Base-by-base conservation (phyloP, 345 rosid species). In the Firmiana major region DNA sequence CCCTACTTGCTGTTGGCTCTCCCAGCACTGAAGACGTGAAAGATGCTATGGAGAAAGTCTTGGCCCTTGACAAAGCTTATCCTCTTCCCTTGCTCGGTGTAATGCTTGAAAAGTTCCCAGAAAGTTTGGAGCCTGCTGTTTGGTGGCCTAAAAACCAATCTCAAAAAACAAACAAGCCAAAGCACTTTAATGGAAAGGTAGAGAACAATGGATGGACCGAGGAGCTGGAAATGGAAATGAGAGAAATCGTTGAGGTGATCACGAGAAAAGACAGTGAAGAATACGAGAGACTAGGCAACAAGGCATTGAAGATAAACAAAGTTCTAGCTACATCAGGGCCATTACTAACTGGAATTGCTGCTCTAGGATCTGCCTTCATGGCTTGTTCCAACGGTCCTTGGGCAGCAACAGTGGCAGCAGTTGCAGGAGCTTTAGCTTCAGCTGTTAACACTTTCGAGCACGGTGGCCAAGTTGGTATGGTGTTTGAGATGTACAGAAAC, bases 401-500 rank as follows among this genome's bases (percentile, higher is more conserved):
- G 87, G 86, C 80, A 0, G 80, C 79, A 40, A 43, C 66, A 42
- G 19, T 84, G 6, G 92, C 86, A 40, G 85, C 83, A 21, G 71
- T 21, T 3, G 79, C 79, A 5, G 92, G 90, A 16, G 85, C 83
- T 49, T 46, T 87, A 48, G 86, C 90, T 9, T 67, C 86, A 63
- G 49, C 80, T 6, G 81, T 84, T 49, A 87, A 77, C 75, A 72
- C 85, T 21, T 9, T 85, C 9, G 87, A 84, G 81, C 90, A 87
- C 66, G 90, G 88, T 9, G 81, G 84, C 3, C 89, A 83, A 78
- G 83, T 84, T 17, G 92, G 90, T n/a, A 87, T 89, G 90, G 86
- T 87, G 80, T 81, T 89, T 19, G 90, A 87, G 84, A 84, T 89
- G 90, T 84, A 87, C 15, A 45, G 88, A 13, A 74, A 80, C 79